These are phyloP conservation scores for Russula brevipes DNA, from an alignment of 768 basidiomycete genomes.

Conservation along the genomic window DNA sequence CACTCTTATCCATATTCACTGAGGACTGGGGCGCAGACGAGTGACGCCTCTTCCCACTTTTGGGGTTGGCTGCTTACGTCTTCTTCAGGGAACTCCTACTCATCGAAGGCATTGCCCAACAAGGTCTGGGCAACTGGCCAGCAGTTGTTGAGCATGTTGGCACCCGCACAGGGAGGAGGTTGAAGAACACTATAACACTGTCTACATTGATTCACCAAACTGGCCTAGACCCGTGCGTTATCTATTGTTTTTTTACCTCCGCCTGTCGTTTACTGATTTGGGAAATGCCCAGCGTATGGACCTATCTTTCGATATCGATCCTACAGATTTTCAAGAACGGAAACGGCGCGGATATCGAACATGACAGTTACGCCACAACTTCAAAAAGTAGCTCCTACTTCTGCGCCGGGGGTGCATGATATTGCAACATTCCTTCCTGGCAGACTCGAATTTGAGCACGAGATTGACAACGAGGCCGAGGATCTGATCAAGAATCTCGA, in stretches of 20 bases:
- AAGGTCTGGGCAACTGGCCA: constrained; percentile 95
- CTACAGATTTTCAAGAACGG: constrained; percentile 78
- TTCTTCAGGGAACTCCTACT: constrained; percentile 73
- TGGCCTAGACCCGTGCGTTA: constrained; percentile 77
- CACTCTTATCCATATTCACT: constrained; percentile 92
- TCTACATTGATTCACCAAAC: constrained; percentile 71
- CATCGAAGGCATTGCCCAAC: constrained; percentile 78
- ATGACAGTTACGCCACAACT: constrained; percentile 55
- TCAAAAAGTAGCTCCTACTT: constrained; percentile 75
- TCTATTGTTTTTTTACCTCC: constrained; percentile 2
- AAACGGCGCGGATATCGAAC: constrained; percentile 83
- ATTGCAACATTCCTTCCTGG: constrained; percentile 91
- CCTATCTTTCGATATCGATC: constrained; percentile 61
- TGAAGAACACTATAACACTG: constrained; percentile 77
- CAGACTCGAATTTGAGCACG: constrained; percentile 97
- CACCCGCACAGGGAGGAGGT: constrained; percentile 89
- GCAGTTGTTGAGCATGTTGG: constrained; percentile 94
- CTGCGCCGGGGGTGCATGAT: constrained; percentile 89
- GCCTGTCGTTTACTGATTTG: constrained; percentile 19
- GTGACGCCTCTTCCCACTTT: constrained; percentile 40
- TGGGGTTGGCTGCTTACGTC: constrained; percentile 7
- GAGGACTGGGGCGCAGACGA: constrained; percentile 98
- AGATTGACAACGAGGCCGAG: constrained; percentile 95
- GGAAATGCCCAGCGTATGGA: constrained; percentile 38
- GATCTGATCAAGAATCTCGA: constrained; percentile 93